A percentile compares a stretch with the other conserved stretches of the same genome.
These are phyloP conservation scores for Colletotrichum tropicale DNA, from an alignment of 2,329 filamentous ascomycete species.

Conservation along the genomic window DNA sequence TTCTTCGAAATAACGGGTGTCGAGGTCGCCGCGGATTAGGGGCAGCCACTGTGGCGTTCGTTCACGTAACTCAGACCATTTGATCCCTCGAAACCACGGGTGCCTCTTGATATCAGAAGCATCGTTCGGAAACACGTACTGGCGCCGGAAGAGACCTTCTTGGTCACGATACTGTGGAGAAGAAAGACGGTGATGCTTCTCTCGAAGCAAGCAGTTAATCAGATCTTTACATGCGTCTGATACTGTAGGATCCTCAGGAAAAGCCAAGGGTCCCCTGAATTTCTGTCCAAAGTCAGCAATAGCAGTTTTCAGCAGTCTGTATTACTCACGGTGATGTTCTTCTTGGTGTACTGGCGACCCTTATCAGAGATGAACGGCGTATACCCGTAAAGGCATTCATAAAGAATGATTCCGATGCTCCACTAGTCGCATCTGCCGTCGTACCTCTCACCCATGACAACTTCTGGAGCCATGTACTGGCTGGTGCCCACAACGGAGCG, in stretches of 20 bases:
- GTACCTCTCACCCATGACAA: constrained; percentile 81
- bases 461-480: constrained; percentile 98
- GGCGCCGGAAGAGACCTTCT: constrained; percentile 26
- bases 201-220: constrained; percentile 73
- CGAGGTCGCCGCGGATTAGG: constrained; percentile 67
- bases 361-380: constrained; percentile 89
- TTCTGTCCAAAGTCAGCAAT: constrained; percentile 49
- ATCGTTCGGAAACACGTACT: constrained; percentile 82
- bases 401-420: constrained; percentile 94
- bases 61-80: constrained; percentile 77
- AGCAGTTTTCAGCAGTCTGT: not conserved
- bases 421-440: constrained; percentile 96
- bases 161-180: constrained; percentile 42
- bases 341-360: constrained; percentile 79
- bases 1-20: constrained; percentile 91
- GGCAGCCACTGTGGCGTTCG: constrained; percentile 81
- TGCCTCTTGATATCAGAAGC: constrained; percentile 90
- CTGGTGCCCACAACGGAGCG: constrained; percentile 92
- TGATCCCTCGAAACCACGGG: constrained; percentile 80
- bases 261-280: constrained; percentile 72
- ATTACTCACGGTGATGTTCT: constrained; percentile 75
- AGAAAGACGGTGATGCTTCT: constrained; percentile 78
- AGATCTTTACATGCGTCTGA: constrained; percentile 78
- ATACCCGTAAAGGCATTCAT: constrained; percentile 90
- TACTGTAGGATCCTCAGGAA: constrained; percentile 69